Percentiles rank a stretch among this genome's conserved stretches.
These are phyloP conservation scores for Crithidia sp. DNA, from an alignment of 208 protist genomes.

Conservation along the genomic window DNA sequence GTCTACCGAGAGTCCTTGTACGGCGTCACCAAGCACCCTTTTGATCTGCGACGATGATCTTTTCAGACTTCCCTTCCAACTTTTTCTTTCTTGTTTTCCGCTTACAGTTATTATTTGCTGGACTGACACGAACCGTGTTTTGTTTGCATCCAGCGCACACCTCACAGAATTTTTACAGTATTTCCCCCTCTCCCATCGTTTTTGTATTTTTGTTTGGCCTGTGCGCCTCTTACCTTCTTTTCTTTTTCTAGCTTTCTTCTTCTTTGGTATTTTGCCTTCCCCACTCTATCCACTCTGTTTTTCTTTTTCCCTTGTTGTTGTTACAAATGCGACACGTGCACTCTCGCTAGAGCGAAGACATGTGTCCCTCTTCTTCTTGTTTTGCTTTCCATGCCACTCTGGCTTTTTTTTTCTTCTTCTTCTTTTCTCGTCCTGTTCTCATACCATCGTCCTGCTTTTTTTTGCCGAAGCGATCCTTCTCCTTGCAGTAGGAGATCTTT, in stretches of 20 bases:
- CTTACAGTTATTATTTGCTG: conserved; percentile 2
- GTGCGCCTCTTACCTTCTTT: too few relatives aligned
- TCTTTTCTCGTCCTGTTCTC: not conserved
- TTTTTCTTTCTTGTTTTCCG: not conserved
- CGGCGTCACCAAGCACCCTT: conserved; percentile 36
- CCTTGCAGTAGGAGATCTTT: not conserved
- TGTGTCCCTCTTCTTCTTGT: not conserved
- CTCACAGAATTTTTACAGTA: too few relatives aligned
- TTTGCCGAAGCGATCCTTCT: not conserved
- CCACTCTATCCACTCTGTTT: not conserved
- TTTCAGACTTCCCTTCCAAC: not conserved
- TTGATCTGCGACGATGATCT: conserved; percentile 14
- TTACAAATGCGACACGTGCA: not conserved
- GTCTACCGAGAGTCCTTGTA: conserved; percentile 38
- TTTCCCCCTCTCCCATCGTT: too few relatives aligned
- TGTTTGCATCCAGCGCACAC: too few relatives aligned
- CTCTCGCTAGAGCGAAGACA: too few relatives aligned
- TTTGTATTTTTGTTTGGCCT: too few relatives aligned
- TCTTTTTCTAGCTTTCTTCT: too few relatives aligned
- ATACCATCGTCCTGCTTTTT: not conserved
- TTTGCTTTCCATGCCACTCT: not conserved
- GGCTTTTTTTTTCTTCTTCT: not conserved
- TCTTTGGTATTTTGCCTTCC: too few relatives aligned
- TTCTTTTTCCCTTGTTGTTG: not conserved
- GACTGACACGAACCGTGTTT: too few relatives aligned